A percentile compares a stretch with the other conserved stretches of the same genome.
Evolutionary conservation across 345 rosid species (phyloP).

Genomic region (Eucalyptus virginea): DNA sequence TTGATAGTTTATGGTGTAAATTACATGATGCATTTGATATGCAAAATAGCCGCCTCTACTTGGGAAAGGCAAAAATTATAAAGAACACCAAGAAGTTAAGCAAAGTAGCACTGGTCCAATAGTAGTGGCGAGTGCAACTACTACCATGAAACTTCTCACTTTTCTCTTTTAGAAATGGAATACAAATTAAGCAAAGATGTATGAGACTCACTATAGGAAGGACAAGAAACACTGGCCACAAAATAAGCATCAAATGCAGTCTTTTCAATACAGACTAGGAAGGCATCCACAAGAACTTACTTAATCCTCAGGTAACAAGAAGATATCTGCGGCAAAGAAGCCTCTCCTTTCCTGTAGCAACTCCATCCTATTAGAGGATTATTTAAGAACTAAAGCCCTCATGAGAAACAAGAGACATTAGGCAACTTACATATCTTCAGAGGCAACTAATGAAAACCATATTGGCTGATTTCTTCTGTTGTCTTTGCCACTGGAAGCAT

Average conservation of each 20-base stretch:
- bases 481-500: conserved; percentile 21
- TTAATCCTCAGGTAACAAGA: conserved; percentile 61
- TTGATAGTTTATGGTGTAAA: neutral
- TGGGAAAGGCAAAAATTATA: neutral
- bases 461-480: conserved; percentile 33
- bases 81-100: neutral
- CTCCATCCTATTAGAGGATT: neutral
- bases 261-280: neutral
- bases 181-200: neutral
- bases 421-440: conserved; percentile 53
- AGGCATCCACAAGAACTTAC: conserved; percentile 28
- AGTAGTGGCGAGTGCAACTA: neutral
- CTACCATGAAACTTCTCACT: neutral
- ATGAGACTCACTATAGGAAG: neutral
- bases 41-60: neutral
- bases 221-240: neutral
- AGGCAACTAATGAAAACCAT: conserved; percentile 67
- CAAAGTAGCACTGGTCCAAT: neutral
- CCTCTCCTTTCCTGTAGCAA: conserved; percentile 45
- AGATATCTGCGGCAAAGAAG: conserved; percentile 59
- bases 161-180: neutral
- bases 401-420: neutral
- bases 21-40: neutral
- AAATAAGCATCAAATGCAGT: neutral
- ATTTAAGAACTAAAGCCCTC: neutral